A percentile compares a stretch with the other conserved stretches of the same genome.
These are phyloP conservation scores for Inosperma sp. DNA, from an alignment of 768 basidiomycete genomes.

Conservation along the genomic window DNA sequence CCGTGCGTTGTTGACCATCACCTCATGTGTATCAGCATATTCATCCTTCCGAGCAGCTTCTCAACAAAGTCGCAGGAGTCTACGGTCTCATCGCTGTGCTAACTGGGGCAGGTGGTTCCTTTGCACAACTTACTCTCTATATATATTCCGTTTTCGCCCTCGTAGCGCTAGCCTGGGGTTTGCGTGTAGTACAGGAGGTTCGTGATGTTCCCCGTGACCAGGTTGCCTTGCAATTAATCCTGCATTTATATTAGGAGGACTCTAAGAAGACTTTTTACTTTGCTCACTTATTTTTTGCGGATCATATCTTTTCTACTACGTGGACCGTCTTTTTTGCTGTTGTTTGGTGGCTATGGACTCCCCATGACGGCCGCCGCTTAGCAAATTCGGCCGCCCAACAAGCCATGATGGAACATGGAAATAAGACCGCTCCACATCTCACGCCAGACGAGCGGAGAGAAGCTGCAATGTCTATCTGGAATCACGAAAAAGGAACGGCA, in stretches of 20 bases:
- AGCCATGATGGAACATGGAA: constrained; percentile 66
- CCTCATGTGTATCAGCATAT: no score
- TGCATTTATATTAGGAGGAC: constrained; percentile 65
- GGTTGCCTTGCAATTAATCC: constrained; percentile 13
- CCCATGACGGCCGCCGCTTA: constrained; percentile 82
- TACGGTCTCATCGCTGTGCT: constrained; percentile 92
- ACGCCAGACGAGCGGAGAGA: constrained; percentile 59
- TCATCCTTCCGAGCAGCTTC: constrained; percentile 51
- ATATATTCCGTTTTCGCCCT: constrained; percentile 86
- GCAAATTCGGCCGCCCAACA: constrained; percentile 86
- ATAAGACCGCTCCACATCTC: constrained; percentile 48
- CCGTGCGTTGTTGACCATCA: constrained; percentile 46
- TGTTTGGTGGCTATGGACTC: constrained; percentile 85
- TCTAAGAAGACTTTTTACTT: constrained; percentile 80
- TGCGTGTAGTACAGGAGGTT: constrained; percentile 82
- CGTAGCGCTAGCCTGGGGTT: constrained; percentile 78
- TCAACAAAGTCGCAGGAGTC: constrained; percentile 98
- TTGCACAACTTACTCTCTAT: constrained; percentile 89
- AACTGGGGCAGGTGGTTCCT: constrained; percentile 88
- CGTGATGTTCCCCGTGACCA: constrained; percentile 28
- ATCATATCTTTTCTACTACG: constrained; percentile 83
- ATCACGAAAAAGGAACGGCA: constrained; percentile 81
- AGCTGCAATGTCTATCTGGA: constrained; percentile 84
- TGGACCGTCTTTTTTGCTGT: constrained; percentile 93
- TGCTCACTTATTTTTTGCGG: constrained; percentile 87